Conservation (phyloP, 2,329 filamentous ascomycete genomes). For the Verticillium alfalfae region DNA sequence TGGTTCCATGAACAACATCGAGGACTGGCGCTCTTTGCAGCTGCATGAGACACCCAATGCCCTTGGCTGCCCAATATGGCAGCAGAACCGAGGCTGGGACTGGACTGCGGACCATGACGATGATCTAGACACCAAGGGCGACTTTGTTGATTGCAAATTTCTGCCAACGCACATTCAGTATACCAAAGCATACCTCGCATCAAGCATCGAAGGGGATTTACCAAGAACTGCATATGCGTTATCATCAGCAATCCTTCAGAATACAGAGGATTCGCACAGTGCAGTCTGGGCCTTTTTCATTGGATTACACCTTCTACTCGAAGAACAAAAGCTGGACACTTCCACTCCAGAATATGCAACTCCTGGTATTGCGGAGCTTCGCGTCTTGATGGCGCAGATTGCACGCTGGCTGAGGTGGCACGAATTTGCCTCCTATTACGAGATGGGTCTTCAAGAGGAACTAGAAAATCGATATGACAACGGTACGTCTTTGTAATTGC, state of each 20-base stretch:
- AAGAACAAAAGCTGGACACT: slow-evolving; percentile 80
- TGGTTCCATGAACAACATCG: slow-evolving; percentile 26
- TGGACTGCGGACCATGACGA: slow-evolving; percentile 61
- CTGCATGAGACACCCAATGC: slow-evolving; percentile 40
- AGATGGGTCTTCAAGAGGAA: slow-evolving; percentile 47
- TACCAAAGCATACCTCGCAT: slow-evolving; percentile 60
- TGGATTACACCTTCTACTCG: slow-evolving; percentile 77
- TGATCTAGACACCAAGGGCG: slow-evolving; percentile 17
- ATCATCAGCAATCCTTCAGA: slow-evolving; percentile 51
- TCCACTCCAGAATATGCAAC: slow-evolving; percentile 38
- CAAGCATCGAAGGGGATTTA: slow-evolving; percentile 49
- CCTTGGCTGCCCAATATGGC: slow-evolving; percentile 47
- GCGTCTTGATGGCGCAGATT: slow-evolving; percentile 75
- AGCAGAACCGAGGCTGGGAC: slow-evolving; percentile 61
- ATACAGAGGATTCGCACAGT: slow-evolving; percentile 51
- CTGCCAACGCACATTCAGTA: slow-evolving; percentile 48
- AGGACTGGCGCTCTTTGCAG: slow-evolving; percentile 44
- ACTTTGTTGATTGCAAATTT: slow-evolving; percentile 28
- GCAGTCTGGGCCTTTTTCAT: slow-evolving; percentile 64
- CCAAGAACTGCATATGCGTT: slow-evolving; percentile 55
- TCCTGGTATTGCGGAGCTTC: slow-evolving; percentile 46
- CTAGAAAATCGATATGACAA: slow-evolving; percentile 29
- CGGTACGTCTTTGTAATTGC: slow-evolving; percentile 24
- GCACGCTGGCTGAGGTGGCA: slow-evolving; percentile 75
- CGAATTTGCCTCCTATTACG: slow-evolving; percentile 41